Conservation (phyloP, 1,139 yeast species). For the Debaryomyces psychrophilus region DNA sequence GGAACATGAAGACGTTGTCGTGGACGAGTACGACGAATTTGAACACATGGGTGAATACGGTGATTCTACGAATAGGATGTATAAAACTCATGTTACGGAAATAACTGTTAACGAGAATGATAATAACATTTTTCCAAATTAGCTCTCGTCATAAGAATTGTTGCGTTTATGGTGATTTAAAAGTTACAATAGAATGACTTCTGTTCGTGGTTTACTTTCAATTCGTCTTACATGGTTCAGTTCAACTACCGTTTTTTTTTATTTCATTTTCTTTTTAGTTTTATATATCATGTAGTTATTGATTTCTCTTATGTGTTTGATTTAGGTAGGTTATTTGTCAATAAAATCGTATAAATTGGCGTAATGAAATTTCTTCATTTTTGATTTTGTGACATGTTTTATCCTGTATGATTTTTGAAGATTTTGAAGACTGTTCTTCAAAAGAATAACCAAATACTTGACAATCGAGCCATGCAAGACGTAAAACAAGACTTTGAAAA, state of each 20-base stretch:
- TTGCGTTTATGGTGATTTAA: not conserved
- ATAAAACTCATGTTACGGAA: conserved; percentile 57
- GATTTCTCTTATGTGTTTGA: not conserved
- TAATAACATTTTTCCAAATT: conserved; percentile 27
- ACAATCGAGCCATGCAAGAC: conserved; percentile 25
- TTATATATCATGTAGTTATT: not conserved
- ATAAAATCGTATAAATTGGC: not conserved
- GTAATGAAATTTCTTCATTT: not conserved
- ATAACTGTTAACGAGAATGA: conserved; percentile 49
- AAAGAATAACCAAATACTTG: not conserved
- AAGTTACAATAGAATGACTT: not conserved
- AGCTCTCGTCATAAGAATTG: not conserved
- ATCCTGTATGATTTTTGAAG: not conserved
- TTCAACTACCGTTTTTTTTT: not conserved
- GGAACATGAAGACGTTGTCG: conserved; percentile 23
- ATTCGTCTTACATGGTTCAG: too few species aligned
- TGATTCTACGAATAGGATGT: conserved; percentile 30
- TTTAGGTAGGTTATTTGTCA: conserved; percentile 1
- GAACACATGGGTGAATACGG: conserved; percentile 30
- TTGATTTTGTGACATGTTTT: conserved; percentile 4
- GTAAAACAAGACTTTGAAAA: conserved; percentile 41
- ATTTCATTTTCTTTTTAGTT: not conserved
- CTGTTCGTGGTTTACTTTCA: not conserved
- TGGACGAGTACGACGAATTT: conserved; percentile 28
- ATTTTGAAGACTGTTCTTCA: not conserved